Percentiles rank a stretch among this genome's conserved stretches.
phyloP scores from a whole-genome alignment of 495 filamentous ascomycete species.

The Bacidia rubella region DNA sequence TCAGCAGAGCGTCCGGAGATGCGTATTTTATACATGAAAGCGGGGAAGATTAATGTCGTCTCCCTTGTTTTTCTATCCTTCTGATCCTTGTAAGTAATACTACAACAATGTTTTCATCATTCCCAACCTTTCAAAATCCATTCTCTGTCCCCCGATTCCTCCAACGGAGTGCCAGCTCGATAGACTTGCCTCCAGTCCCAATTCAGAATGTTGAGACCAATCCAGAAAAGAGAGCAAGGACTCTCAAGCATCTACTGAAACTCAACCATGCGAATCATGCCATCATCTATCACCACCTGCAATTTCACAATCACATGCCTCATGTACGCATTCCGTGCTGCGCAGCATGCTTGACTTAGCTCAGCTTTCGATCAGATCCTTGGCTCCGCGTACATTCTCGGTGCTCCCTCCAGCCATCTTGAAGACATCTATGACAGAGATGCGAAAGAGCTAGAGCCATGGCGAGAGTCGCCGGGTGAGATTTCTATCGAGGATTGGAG shows the following conservation, averaged over 20 bases:
- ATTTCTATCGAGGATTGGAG: conserved; percentile 74
- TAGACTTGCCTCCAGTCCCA: conserved; percentile 56
- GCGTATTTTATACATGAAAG: no score
- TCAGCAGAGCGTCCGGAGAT: no score
- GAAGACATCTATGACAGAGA: conserved; percentile 69
- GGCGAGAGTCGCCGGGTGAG: conserved; percentile 73
- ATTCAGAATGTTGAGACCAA: conserved; percentile 66
- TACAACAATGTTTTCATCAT: conserved; percentile 19
- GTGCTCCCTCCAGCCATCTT: conserved; percentile 57
- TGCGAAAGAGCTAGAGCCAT: conserved; percentile 56
- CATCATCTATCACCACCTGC: conserved; percentile 62
- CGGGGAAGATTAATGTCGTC: not conserved
- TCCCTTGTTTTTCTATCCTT: not conserved
- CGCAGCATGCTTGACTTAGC: not conserved
- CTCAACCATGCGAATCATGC: conserved; percentile 86
- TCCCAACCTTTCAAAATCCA: conserved; percentile 21
- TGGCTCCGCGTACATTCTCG: conserved; percentile 70
- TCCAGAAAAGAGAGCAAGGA: conserved; percentile 62
- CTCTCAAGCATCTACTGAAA: conserved; percentile 76
- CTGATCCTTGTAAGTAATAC: not conserved
- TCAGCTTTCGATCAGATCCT: conserved; percentile 39
- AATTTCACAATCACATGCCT: conserved; percentile 77
- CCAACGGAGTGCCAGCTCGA: conserved; percentile 23
- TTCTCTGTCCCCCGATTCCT: conserved; percentile 17
- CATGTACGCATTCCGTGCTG: conserved; percentile 42